Percentiles rank a stretch among this genome's conserved stretches.
Conservation (phyloP, 164 flowering plant genomes). For the Saururus chinensis region DNA sequence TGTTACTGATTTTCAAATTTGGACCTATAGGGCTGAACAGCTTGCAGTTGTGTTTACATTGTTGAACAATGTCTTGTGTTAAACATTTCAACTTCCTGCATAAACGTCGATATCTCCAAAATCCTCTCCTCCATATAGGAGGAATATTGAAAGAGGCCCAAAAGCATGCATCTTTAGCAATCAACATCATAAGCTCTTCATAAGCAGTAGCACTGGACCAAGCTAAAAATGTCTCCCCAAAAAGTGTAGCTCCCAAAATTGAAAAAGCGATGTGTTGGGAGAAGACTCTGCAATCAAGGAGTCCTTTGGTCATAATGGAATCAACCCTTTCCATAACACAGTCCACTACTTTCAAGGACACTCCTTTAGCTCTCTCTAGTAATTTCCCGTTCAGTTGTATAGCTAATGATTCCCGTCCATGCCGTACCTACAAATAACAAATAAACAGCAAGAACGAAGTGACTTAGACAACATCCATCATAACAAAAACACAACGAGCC, state of each 20-base stretch:
- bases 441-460: neutral
- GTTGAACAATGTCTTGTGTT: slow-evolving; percentile 39
- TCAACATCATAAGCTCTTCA: slow-evolving; percentile 50
- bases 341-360: slow-evolving; percentile 26
- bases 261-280: slow-evolving; percentile 58
- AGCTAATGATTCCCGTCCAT: slow-evolving; percentile 34
- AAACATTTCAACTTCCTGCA: slow-evolving; percentile 41
- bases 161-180: slow-evolving; percentile 53
- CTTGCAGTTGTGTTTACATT: slow-evolving; percentile 22
- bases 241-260: slow-evolving; percentile 40
- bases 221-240: slow-evolving; percentile 48
- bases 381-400: slow-evolving; percentile 30
- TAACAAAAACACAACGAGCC: too few species aligned
- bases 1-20: slow-evolving; percentile 3
- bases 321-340: slow-evolving; percentile 29
- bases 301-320: slow-evolving; percentile 21
- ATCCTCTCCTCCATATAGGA: slow-evolving; percentile 55
- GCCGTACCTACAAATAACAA: slow-evolving; percentile 27
- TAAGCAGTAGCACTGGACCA: slow-evolving; percentile 46
- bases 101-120: slow-evolving; percentile 42
- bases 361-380: slow-evolving; percentile 24
- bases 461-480: neutral
- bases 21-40: slow-evolving; percentile 7
- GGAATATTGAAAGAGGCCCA: slow-evolving; percentile 57
- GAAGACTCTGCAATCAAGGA: slow-evolving; percentile 31